Base-by-base conservation (phyloP, 306 rosid species). In the Inga laurina region DNA sequence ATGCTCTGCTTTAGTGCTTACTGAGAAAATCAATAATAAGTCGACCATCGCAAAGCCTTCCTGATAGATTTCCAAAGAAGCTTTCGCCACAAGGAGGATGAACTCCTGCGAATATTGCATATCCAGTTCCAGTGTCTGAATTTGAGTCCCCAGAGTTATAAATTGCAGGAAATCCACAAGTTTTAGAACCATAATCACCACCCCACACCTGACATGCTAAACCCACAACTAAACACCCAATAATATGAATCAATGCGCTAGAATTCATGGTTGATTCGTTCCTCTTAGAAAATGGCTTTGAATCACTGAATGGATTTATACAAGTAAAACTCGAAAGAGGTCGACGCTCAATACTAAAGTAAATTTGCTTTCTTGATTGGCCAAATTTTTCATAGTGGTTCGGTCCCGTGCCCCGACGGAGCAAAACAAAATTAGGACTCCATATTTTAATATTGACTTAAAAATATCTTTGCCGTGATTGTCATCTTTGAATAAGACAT, bases 111-210 rank as follows among this genome's bases (percentile, higher is more conserved):
- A 92, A 86, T 18, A 91, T 86, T 30, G 98, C 99, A 66, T 88
- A 85, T 51, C 69, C 76, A 24, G 88, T 94, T 61, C 99, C 96
- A 3, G 96, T 95, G 85, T 95, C 98, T 1, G 98, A 95, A 80
- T 93, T 95, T 83, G 98, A 95, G 88, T 95, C 98, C 1, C 98
- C 96, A 78, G 93, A 95, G 84, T 95, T 95, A 90, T 90, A 93
- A 44, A 92, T 78, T 32, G 94, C 99, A 4, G 93, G 91, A 83
- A 83, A 93, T 79, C 79, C 75, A 85, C 98, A 93, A 27, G 65
- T 78, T 35, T 51, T 44, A 44, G 56, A 45, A 16, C 66, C 79
- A 66, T 52, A 52, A 2, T 83, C 75, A 6, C 71, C 88, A 59
- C 62, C 46, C 22, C 32, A 61, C 7, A 84, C 78, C 44, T 45